Evolutionary conservation across 208 protist genomes (phyloP), one percentile per base, ranked within the genome.

Genomic region (Trypanosomatidae sp.): DNA sequence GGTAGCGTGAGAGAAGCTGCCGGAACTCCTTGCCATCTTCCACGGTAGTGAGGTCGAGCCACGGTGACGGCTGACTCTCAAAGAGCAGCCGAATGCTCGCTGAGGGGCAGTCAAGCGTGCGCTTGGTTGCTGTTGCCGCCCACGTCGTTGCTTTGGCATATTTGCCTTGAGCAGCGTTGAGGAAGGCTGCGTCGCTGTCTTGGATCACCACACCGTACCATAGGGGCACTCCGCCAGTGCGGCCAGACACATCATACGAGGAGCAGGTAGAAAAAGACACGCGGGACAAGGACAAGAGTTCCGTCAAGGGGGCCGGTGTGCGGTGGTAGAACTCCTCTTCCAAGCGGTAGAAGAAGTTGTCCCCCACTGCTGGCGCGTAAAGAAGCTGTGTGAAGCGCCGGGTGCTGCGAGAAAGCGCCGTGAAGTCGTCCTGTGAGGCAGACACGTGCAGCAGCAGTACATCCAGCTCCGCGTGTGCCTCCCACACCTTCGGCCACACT

Each of bases 381-480:
- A 81, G 71, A 41, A 68, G 59, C 60, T 74, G 25, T 19, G 69
- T 64, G 5, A 74, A 72, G 41, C 62, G 67, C 1, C 66, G 69
- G 17, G 74, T 70, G 71, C 53, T 56, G 60, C 59, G 62, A 28
- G 72, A 71, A 8, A 88, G 64, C 28, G 60, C 28, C 44, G 60
- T 49, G 58, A 88, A 84, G 77, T 85, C 79, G 36, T 80, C 69
- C 41, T 87, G 73, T 25, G 76, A 62, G 55, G 76, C 80, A 10
- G 85, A 82, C 36, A 90, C 44, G 66, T 90, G 85, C 47, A 90
- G 71, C 2, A 87, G 75, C 64, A 90, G 65, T 53, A 90, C 30
- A 19, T 80, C 82, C 33, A 71, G 73, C 30, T 68, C 82, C 41
- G 55, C 62, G 19, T 39, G n/a, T 15, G 30, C 66, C 5, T 62